Evolutionary conservation across 2,329 filamentous ascomycete genomes (phyloP), one percentile per base, ranked within the genome.

Genomic region (Alternaria consortialis): DNA sequence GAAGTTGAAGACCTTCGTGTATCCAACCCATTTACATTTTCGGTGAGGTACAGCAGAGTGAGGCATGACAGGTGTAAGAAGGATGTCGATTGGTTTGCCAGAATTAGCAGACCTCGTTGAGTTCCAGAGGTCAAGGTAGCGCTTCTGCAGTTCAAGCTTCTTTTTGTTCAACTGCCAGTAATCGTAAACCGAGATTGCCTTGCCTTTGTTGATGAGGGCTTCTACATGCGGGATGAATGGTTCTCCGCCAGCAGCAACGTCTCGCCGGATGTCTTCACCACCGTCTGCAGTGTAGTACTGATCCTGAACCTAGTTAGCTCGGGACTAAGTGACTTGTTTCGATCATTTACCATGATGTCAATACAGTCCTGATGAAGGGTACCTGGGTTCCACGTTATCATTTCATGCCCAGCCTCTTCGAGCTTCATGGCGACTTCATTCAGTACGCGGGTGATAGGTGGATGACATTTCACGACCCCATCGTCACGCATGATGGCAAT

Each of bases 91-190:
- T 0, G 70, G 65, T 5, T 76, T 78, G 0, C 84, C 86, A 0
- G 83, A 83, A 1, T 54, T 69, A 0, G 78, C 70, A 3, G 82
- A 85, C 15, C 69, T 77, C 1, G 80, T 76, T 0, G 72, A 71
- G 44, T 84, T 84, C 88, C 87, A 90, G 58, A 87, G 85, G 50
- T 87, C 82, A 1, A 89, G 80, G 56, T 88, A 89, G 2, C 77
- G 79, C 59, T 87, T 83, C 63, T 88, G 86, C 4, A 82, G 78
- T 0, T 77, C 79, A 27, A 81, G 58, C 68, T 90, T 90, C 27
- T 82, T 80, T 61, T 80, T 85, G 75, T 90, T 90, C 7, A 91
- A 80, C 66, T 90, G 87, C 88, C 88, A 91, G 74, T 90, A 91
- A 5, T 88, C 81, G 58, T 86, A 89, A 0, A 90, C 86, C 0